Conservation (phyloP, 2,329 filamentous ascomycete species). For the Paecilomyces variotii region DNA sequence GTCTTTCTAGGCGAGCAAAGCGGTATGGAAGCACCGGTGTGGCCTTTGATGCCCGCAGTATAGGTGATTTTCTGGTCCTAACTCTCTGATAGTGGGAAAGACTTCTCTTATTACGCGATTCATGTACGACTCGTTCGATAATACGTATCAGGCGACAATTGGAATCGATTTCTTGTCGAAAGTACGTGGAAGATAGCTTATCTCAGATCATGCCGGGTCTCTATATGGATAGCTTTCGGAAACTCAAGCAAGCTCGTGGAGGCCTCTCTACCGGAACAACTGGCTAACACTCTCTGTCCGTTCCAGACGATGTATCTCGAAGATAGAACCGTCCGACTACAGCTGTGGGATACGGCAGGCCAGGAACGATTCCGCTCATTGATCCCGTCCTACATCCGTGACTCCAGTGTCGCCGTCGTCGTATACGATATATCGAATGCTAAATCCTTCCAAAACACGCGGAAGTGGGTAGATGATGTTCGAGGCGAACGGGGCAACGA, state of each 20-base stretch:
- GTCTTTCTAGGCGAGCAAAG: conserved; percentile 98
- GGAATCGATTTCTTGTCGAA: conserved; percentile 99
- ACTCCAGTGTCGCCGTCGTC: conserved; percentile 94
- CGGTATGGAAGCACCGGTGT: conserved; percentile 52
- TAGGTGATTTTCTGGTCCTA: conserved; percentile 9
- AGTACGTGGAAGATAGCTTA: conserved; percentile 43
- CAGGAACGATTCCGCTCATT: conserved; percentile 95
- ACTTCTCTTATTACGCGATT: conserved; percentile 97
- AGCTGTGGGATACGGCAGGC: conserved; percentile 96
- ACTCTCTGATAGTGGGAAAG: conserved; percentile 68
- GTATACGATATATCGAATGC: conserved; percentile 98
- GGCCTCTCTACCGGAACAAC: not conserved
- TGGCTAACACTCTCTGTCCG: not conserved
- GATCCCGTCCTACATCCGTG: conserved; percentile 97
- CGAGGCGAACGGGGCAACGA: conserved; percentile 94
- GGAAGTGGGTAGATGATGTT: conserved; percentile 99
- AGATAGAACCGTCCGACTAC: conserved; percentile 92
- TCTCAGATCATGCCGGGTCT: not conserved
- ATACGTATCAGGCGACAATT: conserved; percentile 98
- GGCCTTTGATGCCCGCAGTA: conserved; percentile 3
- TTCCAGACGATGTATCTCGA: conserved; percentile 95
- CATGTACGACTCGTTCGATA: conserved; percentile 99
- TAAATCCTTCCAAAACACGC: conserved; percentile 96
- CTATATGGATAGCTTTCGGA: not conserved
- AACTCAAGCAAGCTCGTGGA: not conserved